phyloP scores from a whole-genome alignment of 2,329 filamentous ascomycete species.

The Cryphonectria japonica region DNA sequence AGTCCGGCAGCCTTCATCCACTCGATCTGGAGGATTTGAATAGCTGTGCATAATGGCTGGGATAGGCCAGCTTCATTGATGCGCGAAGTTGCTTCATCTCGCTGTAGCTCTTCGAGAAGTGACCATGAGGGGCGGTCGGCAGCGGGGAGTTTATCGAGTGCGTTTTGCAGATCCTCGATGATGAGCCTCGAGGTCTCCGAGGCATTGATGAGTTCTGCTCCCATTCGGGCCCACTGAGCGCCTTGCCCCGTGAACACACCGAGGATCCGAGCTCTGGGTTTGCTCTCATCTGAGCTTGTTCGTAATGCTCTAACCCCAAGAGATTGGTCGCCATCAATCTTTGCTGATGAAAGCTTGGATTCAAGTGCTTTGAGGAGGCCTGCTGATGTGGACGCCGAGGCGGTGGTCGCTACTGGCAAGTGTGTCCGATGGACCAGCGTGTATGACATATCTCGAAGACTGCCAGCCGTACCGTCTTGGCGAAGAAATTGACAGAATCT shows the following conservation, averaged over 20 bases:
- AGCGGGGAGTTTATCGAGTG: background rate
- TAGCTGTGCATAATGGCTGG: slow-evolving; percentile 39
- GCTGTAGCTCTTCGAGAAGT: background rate
- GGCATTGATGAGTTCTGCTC: background rate
- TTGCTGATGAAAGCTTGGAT: too few species aligned
- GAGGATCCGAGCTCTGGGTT: background rate
- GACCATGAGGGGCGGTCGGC: slow-evolving; percentile 8
- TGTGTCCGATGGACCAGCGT: too few species aligned
- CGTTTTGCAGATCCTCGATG: background rate
- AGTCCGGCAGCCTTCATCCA: slow-evolving; percentile 26
- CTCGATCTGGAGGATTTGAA: slow-evolving; percentile 44
- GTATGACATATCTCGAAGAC: too few species aligned
- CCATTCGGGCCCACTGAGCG: slow-evolving; percentile 21
- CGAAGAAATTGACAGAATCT: too few species aligned
- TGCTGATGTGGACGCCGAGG: too few species aligned
- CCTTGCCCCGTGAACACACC: slow-evolving; percentile 23
- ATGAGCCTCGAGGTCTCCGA: too few species aligned
- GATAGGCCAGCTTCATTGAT: background rate
- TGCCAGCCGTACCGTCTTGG: too few species aligned
- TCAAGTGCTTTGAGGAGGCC: too few species aligned
- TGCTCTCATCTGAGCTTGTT: too few species aligned
- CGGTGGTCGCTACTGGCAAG: too few species aligned
- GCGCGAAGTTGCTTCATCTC: background rate
- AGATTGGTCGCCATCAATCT: too few species aligned
- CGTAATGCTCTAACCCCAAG: too few species aligned